These are phyloP conservation scores for Mycena vitilis DNA, from an alignment of 768 basidiomycete genomes.

Conservation along the genomic window DNA sequence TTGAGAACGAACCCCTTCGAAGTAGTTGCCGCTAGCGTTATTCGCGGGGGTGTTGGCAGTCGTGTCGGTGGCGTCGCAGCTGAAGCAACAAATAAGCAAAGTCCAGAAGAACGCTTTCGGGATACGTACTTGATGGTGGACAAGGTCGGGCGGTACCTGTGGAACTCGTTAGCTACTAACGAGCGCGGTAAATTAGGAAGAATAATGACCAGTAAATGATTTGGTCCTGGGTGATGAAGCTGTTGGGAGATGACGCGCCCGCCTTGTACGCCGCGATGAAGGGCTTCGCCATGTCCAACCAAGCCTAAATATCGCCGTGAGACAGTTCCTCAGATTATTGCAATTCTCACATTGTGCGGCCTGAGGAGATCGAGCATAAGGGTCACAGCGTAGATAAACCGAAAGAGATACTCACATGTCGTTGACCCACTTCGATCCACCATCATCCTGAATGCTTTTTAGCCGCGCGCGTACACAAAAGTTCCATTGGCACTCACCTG, in stretches of 20 bases:
- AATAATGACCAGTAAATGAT: slow-evolving; percentile 32
- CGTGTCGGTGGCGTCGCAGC: slow-evolving; percentile 37
- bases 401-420: slow-evolving; percentile 30
- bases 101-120: background rate
- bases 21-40: slow-evolving; percentile 36
- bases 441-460: slow-evolving; percentile 24
- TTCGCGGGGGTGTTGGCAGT: slow-evolving; percentile 32
- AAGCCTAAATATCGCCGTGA: slow-evolving; percentile 33
- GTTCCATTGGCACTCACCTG: slow-evolving; percentile 3
- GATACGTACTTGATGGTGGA: slow-evolving; percentile 23
- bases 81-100: background rate
- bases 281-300: slow-evolving; percentile 59
- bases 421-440: slow-evolving; percentile 36
- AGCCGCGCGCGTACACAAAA: background rate
- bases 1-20: slow-evolving; percentile 13
- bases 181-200: background rate
- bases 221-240: slow-evolving; percentile 34
- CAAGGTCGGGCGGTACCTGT: slow-evolving; percentile 33
- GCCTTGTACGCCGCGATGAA: slow-evolving; percentile 60
- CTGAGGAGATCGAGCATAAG: background rate
- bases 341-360: slow-evolving; percentile 32
- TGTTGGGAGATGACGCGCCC: slow-evolving; percentile 41
- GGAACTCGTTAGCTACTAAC: background rate
- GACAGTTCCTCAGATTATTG: too few relatives aligned
- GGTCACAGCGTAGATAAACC: background rate